Percentiles rank a stretch among this genome's conserved stretches.
Conservation (phyloP, 2,329 filamentous ascomycete genomes). For the Colletotrichum sp. region DNA sequence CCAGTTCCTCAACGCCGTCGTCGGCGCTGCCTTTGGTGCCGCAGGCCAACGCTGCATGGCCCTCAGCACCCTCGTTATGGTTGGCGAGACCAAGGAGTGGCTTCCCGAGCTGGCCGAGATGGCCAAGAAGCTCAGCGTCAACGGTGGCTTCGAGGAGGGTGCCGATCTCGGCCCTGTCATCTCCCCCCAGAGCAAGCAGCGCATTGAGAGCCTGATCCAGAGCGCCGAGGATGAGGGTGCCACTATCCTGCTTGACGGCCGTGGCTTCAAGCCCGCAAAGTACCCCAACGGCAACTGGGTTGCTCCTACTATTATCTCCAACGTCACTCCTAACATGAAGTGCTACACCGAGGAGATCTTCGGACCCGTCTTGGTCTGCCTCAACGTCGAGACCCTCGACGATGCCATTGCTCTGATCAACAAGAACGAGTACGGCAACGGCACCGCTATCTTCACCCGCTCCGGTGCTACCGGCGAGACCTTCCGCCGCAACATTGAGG, state of each 20-base stretch:
- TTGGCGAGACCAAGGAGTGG: slow-evolving; percentile 86
- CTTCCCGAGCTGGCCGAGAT: slow-evolving; percentile 78
- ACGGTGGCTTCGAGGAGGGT: slow-evolving; percentile 82
- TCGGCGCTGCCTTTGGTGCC: slow-evolving; percentile 84
- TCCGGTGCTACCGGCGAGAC: slow-evolving; percentile 77
- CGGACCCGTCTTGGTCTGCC: slow-evolving; percentile 81
- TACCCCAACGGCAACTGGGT: slow-evolving; percentile 89
- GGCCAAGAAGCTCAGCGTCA: slow-evolving; percentile 74
- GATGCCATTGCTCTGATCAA: slow-evolving; percentile 85
- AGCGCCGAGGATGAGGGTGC: slow-evolving; percentile 83
- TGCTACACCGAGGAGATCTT: slow-evolving; percentile 90
- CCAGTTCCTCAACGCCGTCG: slow-evolving; percentile 83
- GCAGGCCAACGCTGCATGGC: slow-evolving; percentile 90
- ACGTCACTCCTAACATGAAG: slow-evolving; percentile 80
- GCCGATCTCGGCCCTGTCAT: slow-evolving; percentile 85
- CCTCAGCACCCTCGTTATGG: slow-evolving; percentile 80
- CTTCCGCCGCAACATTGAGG: slow-evolving; percentile 83
- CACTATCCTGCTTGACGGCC: slow-evolving; percentile 81
- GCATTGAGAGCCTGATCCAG: slow-evolving; percentile 78
- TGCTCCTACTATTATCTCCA: slow-evolving; percentile 81
- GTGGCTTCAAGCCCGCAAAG: slow-evolving; percentile 75
- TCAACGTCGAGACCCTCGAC: slow-evolving; percentile 79
- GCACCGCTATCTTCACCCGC: slow-evolving; percentile 83
- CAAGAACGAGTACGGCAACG: slow-evolving; percentile 86
- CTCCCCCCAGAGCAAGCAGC: slow-evolving; percentile 76